Base-by-base conservation (phyloP, 192 early-diverging fungal genomes). In the Mortierella claussenii region DNA sequence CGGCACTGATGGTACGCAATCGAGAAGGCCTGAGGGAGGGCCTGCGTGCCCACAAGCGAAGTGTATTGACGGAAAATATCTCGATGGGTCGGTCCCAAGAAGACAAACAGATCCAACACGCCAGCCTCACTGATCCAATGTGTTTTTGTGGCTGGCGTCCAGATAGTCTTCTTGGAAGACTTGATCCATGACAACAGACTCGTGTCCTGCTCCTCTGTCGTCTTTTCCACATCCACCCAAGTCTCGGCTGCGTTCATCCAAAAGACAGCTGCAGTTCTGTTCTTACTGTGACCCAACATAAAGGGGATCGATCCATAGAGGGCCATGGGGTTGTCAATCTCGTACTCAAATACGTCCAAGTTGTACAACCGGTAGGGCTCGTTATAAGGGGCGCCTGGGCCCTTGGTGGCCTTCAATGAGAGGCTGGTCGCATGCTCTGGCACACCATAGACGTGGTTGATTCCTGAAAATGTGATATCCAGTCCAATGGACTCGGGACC, bases 311-410 rank as follows among this genome's bases (percentile, higher is more conserved):
- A 88, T 40, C 98, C 97, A 68, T 99, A 99, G 5, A 99, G 88
- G 4, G 96, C 93, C 90, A 95, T 97, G n/a, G 97, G 95, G 65
- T 85, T 95, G 85, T 99, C 94, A 24, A 92, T 55, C 24, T 92
- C 91, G 85, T 98, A 97, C 83, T 99, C 98, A 81, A 98, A 98
- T 24, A 98, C 97, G 65, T 99, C 98, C 60, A 96, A 80, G 71
- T 99, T 99, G 79, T 97, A 99, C 37, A 98, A 79, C 26, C 98
- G 87, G 81, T 97, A 99, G 8, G 98, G 98, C 52, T 98, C 95
- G 18, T 75, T 81, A 74, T 98, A 98, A 6, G 85, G 82, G 31
- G 83, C 88, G 17, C 81, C 82, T 11, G 78, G 78, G 55, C 96
- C 89, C 33, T 86, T 79, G 68, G 98, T 99, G n/a, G 93, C 73